Conservation (phyloP, 2,329 filamentous ascomycete genomes). For the Cladosporium sp. region DNA sequence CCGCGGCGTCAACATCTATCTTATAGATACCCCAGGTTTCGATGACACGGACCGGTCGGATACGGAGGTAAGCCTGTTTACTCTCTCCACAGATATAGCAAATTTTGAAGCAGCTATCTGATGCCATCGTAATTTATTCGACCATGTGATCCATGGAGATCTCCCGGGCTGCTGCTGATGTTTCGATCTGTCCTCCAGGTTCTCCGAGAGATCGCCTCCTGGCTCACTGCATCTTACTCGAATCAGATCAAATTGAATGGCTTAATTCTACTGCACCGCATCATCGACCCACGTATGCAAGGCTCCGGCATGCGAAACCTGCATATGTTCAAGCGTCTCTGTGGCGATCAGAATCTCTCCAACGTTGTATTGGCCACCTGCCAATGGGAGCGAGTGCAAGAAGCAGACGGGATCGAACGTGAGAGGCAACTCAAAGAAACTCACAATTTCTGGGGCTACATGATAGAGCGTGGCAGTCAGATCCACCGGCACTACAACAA, state of each 20-base stretch:
- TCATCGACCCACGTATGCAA: slow-evolving; percentile 39
- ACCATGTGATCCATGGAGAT: too few relatives aligned
- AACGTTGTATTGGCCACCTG: slow-evolving; percentile 42
- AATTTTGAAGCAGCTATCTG: too few relatives aligned
- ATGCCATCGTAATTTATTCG: too few relatives aligned
- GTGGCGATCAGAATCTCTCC: slow-evolving; percentile 37
- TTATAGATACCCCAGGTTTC: slow-evolving; percentile 33
- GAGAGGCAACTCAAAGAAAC: slow-evolving; percentile 21
- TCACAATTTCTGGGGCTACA: slow-evolving; percentile 20
- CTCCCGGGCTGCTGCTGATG: neutral
- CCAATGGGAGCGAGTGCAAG: slow-evolving; percentile 35
- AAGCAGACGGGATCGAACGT: slow-evolving; percentile 16
- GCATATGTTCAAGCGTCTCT: slow-evolving; percentile 42
- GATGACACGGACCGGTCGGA: slow-evolving; percentile 37
- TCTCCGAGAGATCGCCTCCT: slow-evolving; percentile 39
- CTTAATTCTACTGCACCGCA: slow-evolving; percentile 45
- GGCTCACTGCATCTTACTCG: slow-evolving; percentile 32
- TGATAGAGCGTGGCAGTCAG: slow-evolving; percentile 18
- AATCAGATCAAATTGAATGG: slow-evolving; percentile 35
- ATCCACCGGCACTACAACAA: slow-evolving; percentile 16
- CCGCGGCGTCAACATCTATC: neutral
- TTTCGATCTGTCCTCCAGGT: slow-evolving; percentile 20
- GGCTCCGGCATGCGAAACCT: slow-evolving; percentile 39
- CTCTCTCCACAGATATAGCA: too few relatives aligned
- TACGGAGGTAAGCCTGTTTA: neutral